Evolutionary conservation across 1,139 yeast species (phyloP).

Genomic region (Candida sojae): DNA sequence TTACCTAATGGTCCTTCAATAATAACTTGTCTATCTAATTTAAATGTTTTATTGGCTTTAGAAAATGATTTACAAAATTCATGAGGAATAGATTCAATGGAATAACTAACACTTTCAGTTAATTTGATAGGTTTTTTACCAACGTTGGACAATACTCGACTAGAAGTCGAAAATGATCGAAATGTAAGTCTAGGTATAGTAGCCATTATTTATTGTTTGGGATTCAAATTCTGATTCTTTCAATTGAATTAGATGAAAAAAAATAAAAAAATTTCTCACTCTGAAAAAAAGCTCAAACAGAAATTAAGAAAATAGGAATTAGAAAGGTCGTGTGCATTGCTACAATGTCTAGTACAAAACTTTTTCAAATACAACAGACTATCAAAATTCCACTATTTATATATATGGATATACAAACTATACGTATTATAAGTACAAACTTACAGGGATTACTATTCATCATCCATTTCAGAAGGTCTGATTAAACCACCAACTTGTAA

Average conservation of each 20-base stretch:
- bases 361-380: background rate
- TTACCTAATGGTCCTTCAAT: constrained; percentile 82
- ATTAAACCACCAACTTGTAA: constrained; percentile 89
- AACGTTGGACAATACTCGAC: constrained; percentile 32
- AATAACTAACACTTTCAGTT: constrained; percentile 32
- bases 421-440: background rate
- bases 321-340: background rate
- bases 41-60: constrained; percentile 64
- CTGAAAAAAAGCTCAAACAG: background rate
- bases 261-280: background rate
- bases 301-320: background rate
- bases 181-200: background rate
- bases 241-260: no score
- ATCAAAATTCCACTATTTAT: background rate
- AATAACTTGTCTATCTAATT: constrained; percentile 61
- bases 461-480: constrained; percentile 96
- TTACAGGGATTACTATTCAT: constrained; percentile 21
- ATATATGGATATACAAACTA: background rate
- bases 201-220: background rate
- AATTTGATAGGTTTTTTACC: constrained; percentile 44
- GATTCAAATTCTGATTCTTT: background rate
- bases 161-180: constrained; percentile 30
- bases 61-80: constrained; percentile 59
- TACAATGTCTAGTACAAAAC: background rate
- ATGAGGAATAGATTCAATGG: constrained; percentile 38